phyloP scores from a whole-genome alignment of 2,329 filamentous ascomycete genomes.

The Helotiales sp. region DNA sequence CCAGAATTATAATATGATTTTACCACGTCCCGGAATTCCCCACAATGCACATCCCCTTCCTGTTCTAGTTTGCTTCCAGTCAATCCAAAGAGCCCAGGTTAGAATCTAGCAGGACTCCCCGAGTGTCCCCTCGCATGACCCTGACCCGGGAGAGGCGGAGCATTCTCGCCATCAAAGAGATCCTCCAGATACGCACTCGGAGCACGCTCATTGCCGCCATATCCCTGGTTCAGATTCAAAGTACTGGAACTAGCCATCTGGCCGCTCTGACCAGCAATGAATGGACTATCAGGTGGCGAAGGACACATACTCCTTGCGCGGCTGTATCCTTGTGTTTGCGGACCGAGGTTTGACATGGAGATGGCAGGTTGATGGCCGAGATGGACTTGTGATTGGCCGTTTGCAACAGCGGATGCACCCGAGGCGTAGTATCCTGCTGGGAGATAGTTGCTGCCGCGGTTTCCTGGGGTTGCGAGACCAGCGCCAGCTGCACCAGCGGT shows the following conservation, averaged over 20 bases:
- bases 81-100: neutral
- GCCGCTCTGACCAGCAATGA: constrained; percentile 44
- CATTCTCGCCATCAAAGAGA: constrained; percentile 67
- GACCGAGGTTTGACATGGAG: constrained; percentile 60
- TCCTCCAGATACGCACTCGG: constrained; percentile 92
- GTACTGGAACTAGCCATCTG: constrained; percentile 63
- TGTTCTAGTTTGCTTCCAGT: neutral
- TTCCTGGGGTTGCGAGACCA: constrained; percentile 56
- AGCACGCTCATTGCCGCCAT: constrained; percentile 63
- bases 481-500: constrained; percentile 70
- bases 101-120: neutral
- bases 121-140: neutral
- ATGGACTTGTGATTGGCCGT: constrained; percentile 42
- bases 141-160: constrained; percentile 32
- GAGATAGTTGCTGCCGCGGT: constrained; percentile 79
- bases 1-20: neutral
- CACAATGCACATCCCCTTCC: neutral
- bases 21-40: neutral
- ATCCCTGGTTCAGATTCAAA: constrained; percentile 65
- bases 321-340: constrained; percentile 56
- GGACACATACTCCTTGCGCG: constrained; percentile 51
- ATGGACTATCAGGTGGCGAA: constrained; percentile 67
- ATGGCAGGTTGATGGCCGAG: constrained; percentile 53
- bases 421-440: constrained; percentile 91
- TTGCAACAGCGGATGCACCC: constrained; percentile 48